phyloP scores from a whole-genome alignment of 148 eudicot species.

The Camellia lanceoleosa region DNA sequence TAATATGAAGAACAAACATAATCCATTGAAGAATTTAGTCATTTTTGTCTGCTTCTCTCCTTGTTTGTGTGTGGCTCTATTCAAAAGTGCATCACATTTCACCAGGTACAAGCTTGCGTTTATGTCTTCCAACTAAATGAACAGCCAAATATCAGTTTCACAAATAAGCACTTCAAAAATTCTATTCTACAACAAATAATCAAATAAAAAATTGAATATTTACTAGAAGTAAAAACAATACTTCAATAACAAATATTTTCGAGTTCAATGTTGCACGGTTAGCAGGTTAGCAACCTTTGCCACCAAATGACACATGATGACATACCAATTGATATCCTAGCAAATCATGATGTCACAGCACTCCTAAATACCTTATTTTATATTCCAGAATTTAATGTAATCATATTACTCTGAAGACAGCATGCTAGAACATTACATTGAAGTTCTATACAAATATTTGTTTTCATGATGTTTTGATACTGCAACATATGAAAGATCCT shows the following conservation, averaged over 20 bases:
- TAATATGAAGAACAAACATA: conserved; percentile 86
- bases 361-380: neutral
- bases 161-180: conserved; percentile 9
- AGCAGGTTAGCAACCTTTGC: conserved; percentile 7
- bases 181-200: conserved; percentile 3
- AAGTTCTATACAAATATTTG: too few relatives aligned
- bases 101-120: conserved; percentile 99
- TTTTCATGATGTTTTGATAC: too few relatives aligned
- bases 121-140: conserved; percentile 87
- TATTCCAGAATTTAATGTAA: too few relatives aligned
- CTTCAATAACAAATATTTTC: neutral
- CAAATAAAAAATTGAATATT: conserved; percentile 12
- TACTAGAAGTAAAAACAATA: neutral
- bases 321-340: neutral
- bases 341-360: neutral
- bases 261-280: conserved; percentile 7
- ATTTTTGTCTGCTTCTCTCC: conserved; percentile 87
- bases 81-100: conserved; percentile 81
- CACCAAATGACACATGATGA: neutral
- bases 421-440: too few relatives aligned
- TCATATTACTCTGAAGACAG: too few relatives aligned
- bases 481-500: neutral
- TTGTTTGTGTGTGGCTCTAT: conserved; percentile 75
- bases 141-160: conserved; percentile 22
- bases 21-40: conserved; percentile 93